These are phyloP conservation scores for Firmiana major DNA, from an alignment of 345 rosid species.

Conservation along the genomic window DNA sequence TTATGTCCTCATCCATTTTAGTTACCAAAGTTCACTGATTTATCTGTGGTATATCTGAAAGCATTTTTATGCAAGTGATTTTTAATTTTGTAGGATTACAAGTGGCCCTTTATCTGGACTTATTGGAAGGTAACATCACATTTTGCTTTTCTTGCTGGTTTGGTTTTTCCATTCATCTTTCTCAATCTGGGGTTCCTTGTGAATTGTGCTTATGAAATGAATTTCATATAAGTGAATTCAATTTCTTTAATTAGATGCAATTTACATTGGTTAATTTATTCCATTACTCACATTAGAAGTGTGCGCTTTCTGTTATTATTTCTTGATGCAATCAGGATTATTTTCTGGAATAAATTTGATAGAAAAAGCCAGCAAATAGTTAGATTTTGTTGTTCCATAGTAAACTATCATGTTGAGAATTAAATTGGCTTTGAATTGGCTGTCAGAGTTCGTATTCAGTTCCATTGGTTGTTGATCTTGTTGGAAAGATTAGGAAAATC, in stretches of 20 bases:
- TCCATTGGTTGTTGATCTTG: background rate
- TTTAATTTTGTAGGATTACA: constrained; percentile 44
- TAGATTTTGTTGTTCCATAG: background rate
- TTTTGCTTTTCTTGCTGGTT: constrained; percentile 4
- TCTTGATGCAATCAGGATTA: background rate
- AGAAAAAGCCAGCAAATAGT: background rate
- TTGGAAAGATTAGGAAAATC: too few species aligned
- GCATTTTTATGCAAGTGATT: constrained; percentile 8
- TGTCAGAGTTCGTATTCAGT: background rate
- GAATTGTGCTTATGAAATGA: background rate
- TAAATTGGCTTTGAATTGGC: background rate
- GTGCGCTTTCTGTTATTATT: background rate
- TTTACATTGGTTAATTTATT: background rate
- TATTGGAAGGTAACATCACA: constrained; percentile 26
- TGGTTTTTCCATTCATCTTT: constrained; percentile 1
- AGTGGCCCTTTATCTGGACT: constrained; percentile 2
- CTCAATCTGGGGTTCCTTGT: background rate
- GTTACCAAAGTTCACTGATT: background rate
- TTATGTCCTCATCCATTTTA: background rate
- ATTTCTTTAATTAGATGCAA: background rate
- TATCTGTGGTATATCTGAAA: background rate
- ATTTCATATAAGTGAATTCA: background rate
- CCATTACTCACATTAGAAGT: background rate
- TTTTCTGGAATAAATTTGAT: background rate
- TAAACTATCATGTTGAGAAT: background rate